A percentile compares a stretch with the other conserved stretches of the same genome.
These are phyloP conservation scores for Petrea volubilis DNA, from an alignment of 257 asterid species.

Conservation along the genomic window DNA sequence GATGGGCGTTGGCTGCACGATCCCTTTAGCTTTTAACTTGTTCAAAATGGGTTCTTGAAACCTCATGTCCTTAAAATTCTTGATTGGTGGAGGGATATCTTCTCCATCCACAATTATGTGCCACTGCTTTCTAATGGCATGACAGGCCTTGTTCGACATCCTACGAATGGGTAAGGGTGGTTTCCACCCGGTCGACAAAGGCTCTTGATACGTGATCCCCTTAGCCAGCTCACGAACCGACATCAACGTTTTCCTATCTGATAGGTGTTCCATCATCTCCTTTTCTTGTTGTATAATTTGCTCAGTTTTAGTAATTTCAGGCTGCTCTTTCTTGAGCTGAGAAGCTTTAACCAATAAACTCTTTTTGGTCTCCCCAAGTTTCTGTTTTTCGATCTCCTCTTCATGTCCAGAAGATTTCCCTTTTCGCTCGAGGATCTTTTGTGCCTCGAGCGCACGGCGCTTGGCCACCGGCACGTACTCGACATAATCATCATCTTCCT, in stretches of 20 bases:
- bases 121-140: slow-evolving; percentile 79
- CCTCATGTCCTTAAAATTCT: slow-evolving; percentile 81
- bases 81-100: slow-evolving; percentile 82
- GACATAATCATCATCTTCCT: slow-evolving; percentile 62
- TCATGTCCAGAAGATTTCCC: slow-evolving; percentile 57
- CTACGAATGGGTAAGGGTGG: slow-evolving; percentile 45
- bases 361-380: slow-evolving; percentile 66
- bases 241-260: slow-evolving; percentile 83
- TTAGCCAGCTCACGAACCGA: slow-evolving; percentile 86
- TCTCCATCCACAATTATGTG: slow-evolving; percentile 84
- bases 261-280: slow-evolving; percentile 82
- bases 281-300: slow-evolving; percentile 72
- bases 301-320: slow-evolving; percentile 73
- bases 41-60: slow-evolving; percentile 82
- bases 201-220: slow-evolving; percentile 51
- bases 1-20: slow-evolving; percentile 87
- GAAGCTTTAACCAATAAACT: slow-evolving; percentile 75
- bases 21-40: slow-evolving; percentile 70
- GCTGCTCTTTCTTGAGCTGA: slow-evolving; percentile 81
- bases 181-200: neutral
- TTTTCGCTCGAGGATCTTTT: slow-evolving; percentile 68
- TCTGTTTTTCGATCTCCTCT: slow-evolving; percentile 69
- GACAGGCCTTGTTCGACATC: slow-evolving; percentile 70
- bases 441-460: slow-evolving; percentile 76
- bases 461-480: slow-evolving; percentile 80